Conservation (phyloP, 352 stramenopile genomes). For the Plasmopara muralis region DNA sequence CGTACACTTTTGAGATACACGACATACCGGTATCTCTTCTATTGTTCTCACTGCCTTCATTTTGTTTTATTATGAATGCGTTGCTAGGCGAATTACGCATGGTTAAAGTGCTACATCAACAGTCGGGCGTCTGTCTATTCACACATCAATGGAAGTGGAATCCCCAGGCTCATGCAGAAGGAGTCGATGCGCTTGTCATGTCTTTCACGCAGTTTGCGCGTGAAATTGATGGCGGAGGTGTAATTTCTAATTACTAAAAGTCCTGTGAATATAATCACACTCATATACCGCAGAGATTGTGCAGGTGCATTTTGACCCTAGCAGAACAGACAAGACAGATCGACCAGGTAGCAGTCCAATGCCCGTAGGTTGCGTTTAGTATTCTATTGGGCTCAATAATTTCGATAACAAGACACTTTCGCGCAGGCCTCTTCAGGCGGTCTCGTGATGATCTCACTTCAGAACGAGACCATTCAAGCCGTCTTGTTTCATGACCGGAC, state of each 20-base stretch:
- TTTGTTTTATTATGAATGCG: slow-evolving; percentile 16
- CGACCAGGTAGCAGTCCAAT: slow-evolving; percentile 16
- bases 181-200: slow-evolving; percentile 70
- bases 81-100: slow-evolving; percentile 49
- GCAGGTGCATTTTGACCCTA: slow-evolving; percentile 58
- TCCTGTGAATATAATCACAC: slow-evolving; percentile 7
- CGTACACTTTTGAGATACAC: too few species aligned
- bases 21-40: too few species aligned
- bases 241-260: slow-evolving; percentile 8
- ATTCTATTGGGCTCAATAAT: neutral
- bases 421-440: slow-evolving; percentile 31
- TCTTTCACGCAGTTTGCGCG: slow-evolving; percentile 80
- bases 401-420: neutral
- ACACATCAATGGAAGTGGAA: slow-evolving; percentile 80
- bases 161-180: slow-evolving; percentile 58
- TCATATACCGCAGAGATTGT: slow-evolving; percentile 40
- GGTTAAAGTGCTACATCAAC: slow-evolving; percentile 65
- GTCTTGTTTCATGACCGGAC: slow-evolving; percentile 77
- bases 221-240: slow-evolving; percentile 78
- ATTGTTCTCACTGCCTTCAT: too few species aligned
- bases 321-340: slow-evolving; percentile 26
- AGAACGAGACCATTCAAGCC: slow-evolving; percentile 50
- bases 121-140: slow-evolving; percentile 68
- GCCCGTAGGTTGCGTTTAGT: slow-evolving; percentile 11
- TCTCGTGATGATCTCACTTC: slow-evolving; percentile 70